Conservation (phyloP, 352 stramenopile genomes). For the Phytophthora niederhauseri region DNA sequence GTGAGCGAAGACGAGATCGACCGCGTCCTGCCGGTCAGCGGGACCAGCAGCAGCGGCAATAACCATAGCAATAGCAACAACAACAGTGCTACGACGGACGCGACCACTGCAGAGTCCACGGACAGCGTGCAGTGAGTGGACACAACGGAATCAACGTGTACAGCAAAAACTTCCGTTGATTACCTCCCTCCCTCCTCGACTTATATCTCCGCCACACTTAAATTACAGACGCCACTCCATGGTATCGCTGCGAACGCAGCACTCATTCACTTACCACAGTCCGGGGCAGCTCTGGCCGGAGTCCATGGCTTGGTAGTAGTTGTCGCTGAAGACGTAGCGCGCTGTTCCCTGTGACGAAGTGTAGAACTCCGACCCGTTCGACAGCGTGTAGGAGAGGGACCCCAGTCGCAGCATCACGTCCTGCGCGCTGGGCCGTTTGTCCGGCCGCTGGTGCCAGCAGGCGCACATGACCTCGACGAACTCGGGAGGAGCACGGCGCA, state of each 20-base stretch:
- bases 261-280: conserved; percentile 26
- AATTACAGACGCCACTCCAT: conserved; percentile 15
- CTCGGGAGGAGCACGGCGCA: conserved; percentile 53
- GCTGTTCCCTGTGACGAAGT: conserved; percentile 46
- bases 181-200: background rate
- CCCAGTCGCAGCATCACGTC: conserved; percentile 72
- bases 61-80: too few relatives aligned
- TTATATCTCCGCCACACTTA: conserved; percentile 4
- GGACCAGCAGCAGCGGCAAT: too few relatives aligned
- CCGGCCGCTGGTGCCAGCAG: conserved; percentile 69
- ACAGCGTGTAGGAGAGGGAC: conserved; percentile 63
- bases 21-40: conserved; percentile 45
- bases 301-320: conserved; percentile 76
- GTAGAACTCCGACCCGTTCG: conserved; percentile 38
- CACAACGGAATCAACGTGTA: background rate
- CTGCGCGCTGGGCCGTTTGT: conserved; percentile 55
- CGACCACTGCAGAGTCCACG: background rate
- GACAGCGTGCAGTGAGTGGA: background rate
- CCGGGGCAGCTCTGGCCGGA: conserved; percentile 55
- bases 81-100: background rate
- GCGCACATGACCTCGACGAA: conserved; percentile 70
- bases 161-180: background rate
- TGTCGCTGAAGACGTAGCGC: conserved; percentile 68
- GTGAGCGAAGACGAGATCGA: conserved; percentile 61
- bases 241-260: background rate